Conservation (phyloP, 2,329 filamentous ascomycete genomes). For the Thielaviopsis populi region DNA sequence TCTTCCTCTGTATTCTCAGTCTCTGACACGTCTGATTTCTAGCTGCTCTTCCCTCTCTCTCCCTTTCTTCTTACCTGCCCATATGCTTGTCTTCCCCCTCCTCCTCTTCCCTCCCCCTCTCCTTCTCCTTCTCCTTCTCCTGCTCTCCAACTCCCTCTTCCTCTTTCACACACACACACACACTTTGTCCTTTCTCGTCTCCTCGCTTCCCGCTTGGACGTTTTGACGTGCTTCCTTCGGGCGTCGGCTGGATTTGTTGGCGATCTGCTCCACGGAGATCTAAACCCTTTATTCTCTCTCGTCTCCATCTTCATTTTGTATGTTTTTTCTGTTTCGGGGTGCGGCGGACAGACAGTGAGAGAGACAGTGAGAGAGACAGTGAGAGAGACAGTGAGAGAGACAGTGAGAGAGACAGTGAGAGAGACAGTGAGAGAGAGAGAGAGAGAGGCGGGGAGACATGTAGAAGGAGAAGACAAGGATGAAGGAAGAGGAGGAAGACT, state of each 20-base stretch:
- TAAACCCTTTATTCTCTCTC: neutral
- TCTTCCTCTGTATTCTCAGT: neutral
- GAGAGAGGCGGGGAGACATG: too few species aligned
- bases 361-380: too few species aligned
- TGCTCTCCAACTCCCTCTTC: neutral
- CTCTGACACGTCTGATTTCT: neutral
- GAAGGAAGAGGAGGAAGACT: too few species aligned
- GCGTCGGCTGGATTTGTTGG: neutral
- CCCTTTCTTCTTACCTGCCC: neutral
- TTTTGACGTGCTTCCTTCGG: slow-evolving; percentile 1
- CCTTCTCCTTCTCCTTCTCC: neutral
- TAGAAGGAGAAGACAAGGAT: too few species aligned
- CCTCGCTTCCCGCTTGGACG: neutral
- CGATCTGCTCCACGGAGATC: neutral
- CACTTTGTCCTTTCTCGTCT: too few species aligned
- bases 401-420: too few species aligned
- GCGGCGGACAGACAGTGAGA: neutral
- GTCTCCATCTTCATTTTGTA: neutral
- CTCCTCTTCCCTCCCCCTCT: neutral
- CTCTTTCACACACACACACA: too few species aligned
- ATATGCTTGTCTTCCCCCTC: neutral
- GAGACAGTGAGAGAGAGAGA: too few species aligned
- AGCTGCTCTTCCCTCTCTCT: neutral
- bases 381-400: too few species aligned
- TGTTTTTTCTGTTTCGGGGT: neutral